A percentile compares a stretch with the other conserved stretches of the same genome.
phyloP scores from a whole-genome alignment of 768 basidiomycete species.

The Pulveroboletus sp. region DNA sequence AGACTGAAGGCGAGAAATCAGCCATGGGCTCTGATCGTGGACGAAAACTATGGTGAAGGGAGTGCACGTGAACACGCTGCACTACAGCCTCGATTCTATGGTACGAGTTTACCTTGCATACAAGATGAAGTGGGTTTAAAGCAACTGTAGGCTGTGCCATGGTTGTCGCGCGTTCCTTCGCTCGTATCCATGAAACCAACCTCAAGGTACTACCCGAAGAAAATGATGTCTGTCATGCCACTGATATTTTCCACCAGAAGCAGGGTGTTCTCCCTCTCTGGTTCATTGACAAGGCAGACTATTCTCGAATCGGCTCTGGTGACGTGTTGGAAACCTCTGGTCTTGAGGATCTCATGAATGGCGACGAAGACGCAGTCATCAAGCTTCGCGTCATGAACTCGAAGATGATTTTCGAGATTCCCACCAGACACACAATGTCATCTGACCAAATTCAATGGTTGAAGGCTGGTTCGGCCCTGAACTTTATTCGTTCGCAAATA shows the following conservation, averaged over 20 bases:
- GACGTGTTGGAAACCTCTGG: slow-evolving; percentile 82
- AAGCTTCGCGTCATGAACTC: slow-evolving; percentile 62
- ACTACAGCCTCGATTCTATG: slow-evolving; percentile 92
- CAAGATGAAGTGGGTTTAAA: neutral
- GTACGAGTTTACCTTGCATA: slow-evolving; percentile 31
- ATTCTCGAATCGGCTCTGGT: slow-evolving; percentile 74
- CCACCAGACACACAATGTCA: slow-evolving; percentile 86
- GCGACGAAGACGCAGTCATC: slow-evolving; percentile 40
- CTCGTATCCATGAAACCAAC: slow-evolving; percentile 98
- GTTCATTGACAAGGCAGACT: slow-evolving; percentile 84
- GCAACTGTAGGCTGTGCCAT: slow-evolving; percentile 61
- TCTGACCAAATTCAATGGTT: slow-evolving; percentile 90
- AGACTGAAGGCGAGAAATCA: slow-evolving; percentile 75
- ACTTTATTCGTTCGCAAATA: slow-evolving; percentile 71
- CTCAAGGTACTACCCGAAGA: slow-evolving; percentile 57
- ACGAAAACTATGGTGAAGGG: slow-evolving; percentile 97
- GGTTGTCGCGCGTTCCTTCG: slow-evolving; percentile 91
- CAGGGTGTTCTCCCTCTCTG: slow-evolving; percentile 97
- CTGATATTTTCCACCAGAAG: slow-evolving; percentile 53
- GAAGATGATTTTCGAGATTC: slow-evolving; percentile 60
- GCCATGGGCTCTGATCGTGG: slow-evolving; percentile 92
- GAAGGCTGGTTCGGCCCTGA: slow-evolving; percentile 81
- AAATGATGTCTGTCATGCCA: neutral
- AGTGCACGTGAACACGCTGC: slow-evolving; percentile 98
- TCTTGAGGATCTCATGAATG: slow-evolving; percentile 58